These are phyloP conservation scores for Fusarium coffeatum DNA, from an alignment of 2,329 filamentous ascomycete species.

Conservation along the genomic window DNA sequence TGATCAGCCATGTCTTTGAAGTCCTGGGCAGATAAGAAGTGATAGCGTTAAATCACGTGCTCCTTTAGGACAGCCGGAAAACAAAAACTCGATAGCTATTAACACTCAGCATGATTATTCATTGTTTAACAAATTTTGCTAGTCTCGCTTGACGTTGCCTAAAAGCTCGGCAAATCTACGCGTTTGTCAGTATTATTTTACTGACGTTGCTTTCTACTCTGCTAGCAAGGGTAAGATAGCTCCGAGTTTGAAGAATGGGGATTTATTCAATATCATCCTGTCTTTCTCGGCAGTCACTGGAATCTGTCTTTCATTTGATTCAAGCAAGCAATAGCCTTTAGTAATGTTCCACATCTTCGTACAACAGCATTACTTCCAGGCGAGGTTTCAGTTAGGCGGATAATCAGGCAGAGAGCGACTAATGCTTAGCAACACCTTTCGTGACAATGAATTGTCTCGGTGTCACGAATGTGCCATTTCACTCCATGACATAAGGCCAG, in stretches of 20 bases:
- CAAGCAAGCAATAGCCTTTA: rapidly evolving
- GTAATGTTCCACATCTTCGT: not conserved
- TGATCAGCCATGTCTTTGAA: not conserved
- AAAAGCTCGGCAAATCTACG: not conserved
- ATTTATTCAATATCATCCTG: too few species aligned
- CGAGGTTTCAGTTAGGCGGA: not conserved
- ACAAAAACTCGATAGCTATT: not conserved
- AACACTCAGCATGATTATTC: not conserved
- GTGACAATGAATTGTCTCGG: not conserved
- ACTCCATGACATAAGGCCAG: not conserved
- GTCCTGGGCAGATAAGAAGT: not conserved
- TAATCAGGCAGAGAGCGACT: not conserved
- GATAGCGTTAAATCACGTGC: not conserved
- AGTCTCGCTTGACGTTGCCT: rapidly evolving
- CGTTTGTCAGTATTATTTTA: not conserved
- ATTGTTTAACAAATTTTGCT: not conserved
- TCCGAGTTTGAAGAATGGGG: too few species aligned
- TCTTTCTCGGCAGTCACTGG: not conserved
- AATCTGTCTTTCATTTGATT: rapidly evolving
- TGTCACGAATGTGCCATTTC: rapidly evolving
- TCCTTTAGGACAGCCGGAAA: not conserved
- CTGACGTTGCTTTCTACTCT: not conserved
- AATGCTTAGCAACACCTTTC: not conserved
- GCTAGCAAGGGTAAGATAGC: not conserved
- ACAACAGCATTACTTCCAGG: not conserved